A percentile compares a stretch with the other conserved stretches of the same genome.
These are phyloP conservation scores for Lupinus albus DNA, from an alignment of 306 rosid genomes.

Conservation along the genomic window DNA sequence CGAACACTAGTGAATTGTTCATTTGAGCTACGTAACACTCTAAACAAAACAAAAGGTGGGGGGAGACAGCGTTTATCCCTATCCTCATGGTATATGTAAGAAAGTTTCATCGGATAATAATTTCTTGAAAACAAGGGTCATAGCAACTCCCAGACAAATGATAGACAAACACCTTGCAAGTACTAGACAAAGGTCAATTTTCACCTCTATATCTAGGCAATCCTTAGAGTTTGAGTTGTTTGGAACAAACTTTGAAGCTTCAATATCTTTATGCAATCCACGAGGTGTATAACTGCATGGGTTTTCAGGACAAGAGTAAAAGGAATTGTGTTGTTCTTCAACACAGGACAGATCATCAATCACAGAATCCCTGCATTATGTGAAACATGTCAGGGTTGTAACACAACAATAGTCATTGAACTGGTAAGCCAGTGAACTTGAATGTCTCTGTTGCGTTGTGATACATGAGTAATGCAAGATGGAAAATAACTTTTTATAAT, in stretches of 20 bases:
- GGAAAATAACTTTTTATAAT: slow-evolving; percentile 28
- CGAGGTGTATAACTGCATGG: slow-evolving; percentile 39
- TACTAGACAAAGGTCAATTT: slow-evolving; percentile 17
- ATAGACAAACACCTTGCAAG: slow-evolving; percentile 9
- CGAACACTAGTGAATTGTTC: not conserved
- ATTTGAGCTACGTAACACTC: not conserved
- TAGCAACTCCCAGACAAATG: not conserved
- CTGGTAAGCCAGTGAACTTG: slow-evolving; percentile 51
- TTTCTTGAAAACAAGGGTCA: not conserved
- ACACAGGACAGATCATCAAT: slow-evolving; percentile 56
- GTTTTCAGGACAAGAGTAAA: slow-evolving; percentile 53
- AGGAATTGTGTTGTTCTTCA: slow-evolving; percentile 47
- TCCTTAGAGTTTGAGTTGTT: slow-evolving; percentile 44
- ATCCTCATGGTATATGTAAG: not conserved
- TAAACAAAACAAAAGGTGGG: not conserved
- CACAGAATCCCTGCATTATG: slow-evolving; percentile 66
- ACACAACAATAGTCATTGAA: slow-evolving; percentile 28
- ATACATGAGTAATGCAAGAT: slow-evolving; percentile 24
- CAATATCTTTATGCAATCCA: slow-evolving; percentile 43
- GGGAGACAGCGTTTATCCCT: not conserved
- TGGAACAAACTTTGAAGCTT: slow-evolving; percentile 42
- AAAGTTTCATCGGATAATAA: not conserved
- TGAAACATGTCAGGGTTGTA: slow-evolving; percentile 37
- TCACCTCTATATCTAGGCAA: slow-evolving; percentile 51
- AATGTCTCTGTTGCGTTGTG: slow-evolving; percentile 42